Evolutionary conservation across 2,329 filamentous ascomycete species (phyloP).

Genomic region (Diaporthe australafricana): DNA sequence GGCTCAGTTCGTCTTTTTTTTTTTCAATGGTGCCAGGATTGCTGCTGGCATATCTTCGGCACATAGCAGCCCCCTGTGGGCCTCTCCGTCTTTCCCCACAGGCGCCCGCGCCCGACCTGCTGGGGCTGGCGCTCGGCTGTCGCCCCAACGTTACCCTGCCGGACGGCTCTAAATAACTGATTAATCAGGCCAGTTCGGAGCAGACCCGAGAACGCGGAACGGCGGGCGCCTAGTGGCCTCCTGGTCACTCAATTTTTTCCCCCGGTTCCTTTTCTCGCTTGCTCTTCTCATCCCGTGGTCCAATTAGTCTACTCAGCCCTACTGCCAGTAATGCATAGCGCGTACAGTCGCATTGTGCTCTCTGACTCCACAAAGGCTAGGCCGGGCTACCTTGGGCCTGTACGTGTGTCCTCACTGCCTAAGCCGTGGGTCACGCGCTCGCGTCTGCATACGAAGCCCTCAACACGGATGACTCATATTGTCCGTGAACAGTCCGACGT

Average conservation of each 20-base stretch:
- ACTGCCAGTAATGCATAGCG: constrained; percentile 14
- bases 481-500: background rate
- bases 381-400: background rate
- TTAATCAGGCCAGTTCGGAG: constrained; percentile 21
- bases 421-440: constrained; percentile 24
- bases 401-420: constrained; percentile 6
- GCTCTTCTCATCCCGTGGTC: background rate
- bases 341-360: background rate
- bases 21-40: background rate
- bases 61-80: constrained; percentile 6
- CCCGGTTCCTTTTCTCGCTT: background rate
- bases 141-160: background rate
- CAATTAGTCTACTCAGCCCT: constrained; percentile 11
- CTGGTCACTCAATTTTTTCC: background rate
- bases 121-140: constrained; percentile 1
- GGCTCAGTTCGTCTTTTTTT: constrained; percentile 4
- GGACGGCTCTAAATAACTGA: background rate
- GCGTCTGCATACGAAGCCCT: constrained; percentile 13
- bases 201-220: constrained; percentile 26
- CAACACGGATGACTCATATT: constrained; percentile 8
- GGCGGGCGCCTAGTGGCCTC: constrained; percentile 10
- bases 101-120: background rate
- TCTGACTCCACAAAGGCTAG: constrained; percentile 6
- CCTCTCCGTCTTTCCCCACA: constrained; percentile 10
- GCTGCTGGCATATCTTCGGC: constrained; percentile 24